These are phyloP conservation scores for Prasinococcaceae sp. DNA, from an alignment of 139 green algal species.

Conservation along the genomic window DNA sequence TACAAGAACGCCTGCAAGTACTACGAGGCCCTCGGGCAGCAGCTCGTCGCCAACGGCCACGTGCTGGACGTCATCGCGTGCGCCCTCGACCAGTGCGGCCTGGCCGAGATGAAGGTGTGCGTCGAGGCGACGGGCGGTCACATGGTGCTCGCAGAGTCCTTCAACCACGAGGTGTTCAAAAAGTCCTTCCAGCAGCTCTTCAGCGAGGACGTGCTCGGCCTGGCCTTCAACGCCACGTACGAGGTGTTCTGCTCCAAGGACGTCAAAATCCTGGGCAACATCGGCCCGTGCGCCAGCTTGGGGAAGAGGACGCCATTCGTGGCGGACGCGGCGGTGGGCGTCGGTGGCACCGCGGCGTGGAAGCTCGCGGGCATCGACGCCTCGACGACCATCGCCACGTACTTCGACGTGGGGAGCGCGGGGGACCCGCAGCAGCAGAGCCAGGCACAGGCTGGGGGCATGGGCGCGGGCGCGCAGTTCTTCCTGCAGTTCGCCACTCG, in stretches of 20 bases:
- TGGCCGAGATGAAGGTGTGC: constrained; percentile 83
- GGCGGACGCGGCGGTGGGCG: constrained; percentile 63
- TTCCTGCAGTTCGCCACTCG: constrained; percentile 90
- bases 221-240: constrained; percentile 39
- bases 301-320: constrained; percentile 65
- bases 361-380: constrained; percentile 57
- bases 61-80: constrained; percentile 87
- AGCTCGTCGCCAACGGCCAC: constrained; percentile 62
- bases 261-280: constrained; percentile 47
- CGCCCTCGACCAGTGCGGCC: constrained; percentile 81
- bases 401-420: constrained; percentile 28
- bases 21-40: constrained; percentile 51
- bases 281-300: constrained; percentile 61
- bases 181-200: constrained; percentile 52
- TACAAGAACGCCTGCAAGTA: constrained; percentile 79
- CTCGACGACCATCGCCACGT: constrained; percentile 46
- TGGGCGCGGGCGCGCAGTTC: constrained; percentile 45
- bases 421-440: constrained; percentile 2
- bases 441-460: constrained; percentile 2
- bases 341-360: constrained; percentile 84
- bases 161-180: constrained; percentile 75
- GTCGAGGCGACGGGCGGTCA: constrained; percentile 76
- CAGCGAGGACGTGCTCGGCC: constrained; percentile 16
- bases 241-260: constrained; percentile 42
- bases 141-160: constrained; percentile 76